Conservation (phyloP, 2,329 filamentous ascomycete genomes). For the Pseudogymnoascus sp. region DNA sequence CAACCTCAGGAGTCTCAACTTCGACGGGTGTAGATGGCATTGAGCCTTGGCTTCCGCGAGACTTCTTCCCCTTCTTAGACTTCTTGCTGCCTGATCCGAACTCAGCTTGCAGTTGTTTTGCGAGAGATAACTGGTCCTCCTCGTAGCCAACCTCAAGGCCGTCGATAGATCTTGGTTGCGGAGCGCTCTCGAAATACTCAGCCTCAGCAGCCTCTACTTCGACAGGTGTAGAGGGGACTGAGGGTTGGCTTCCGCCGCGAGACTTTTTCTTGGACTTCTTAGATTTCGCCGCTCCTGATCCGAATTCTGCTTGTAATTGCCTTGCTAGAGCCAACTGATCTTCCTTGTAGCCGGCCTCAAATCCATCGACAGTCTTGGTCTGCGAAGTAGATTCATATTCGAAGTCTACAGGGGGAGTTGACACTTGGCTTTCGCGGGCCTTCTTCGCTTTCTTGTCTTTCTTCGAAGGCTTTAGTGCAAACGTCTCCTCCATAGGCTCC, state of each 20-base stretch:
- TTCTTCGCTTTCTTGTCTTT: constrained; percentile 37
- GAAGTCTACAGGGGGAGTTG: constrained; percentile 1
- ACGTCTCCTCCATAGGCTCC: background rate
- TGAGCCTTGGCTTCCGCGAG: background rate
- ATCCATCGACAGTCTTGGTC: background rate
- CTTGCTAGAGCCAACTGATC: background rate
- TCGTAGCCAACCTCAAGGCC: background rate
- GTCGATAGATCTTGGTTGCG: background rate
- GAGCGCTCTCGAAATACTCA: background rate
- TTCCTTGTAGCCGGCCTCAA: background rate
- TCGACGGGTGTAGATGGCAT: background rate
- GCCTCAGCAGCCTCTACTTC: background rate
- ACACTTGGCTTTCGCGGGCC: background rate
- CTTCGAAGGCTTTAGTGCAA: constrained; percentile 22
- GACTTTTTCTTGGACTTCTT: constrained; percentile 37
- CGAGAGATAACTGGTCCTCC: background rate
- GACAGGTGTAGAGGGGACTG: background rate
- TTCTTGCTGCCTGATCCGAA: constrained; percentile 23
- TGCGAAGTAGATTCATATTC: background rate
- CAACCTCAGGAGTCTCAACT: background rate
- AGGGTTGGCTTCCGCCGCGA: background rate
- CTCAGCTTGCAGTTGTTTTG: background rate
- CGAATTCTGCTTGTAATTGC: background rate
- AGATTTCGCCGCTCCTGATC: constrained; percentile 14
- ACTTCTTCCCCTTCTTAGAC: constrained; percentile 23